Conservation (phyloP, 768 basidiomycete species). For the Suillus spraguei region DNA sequence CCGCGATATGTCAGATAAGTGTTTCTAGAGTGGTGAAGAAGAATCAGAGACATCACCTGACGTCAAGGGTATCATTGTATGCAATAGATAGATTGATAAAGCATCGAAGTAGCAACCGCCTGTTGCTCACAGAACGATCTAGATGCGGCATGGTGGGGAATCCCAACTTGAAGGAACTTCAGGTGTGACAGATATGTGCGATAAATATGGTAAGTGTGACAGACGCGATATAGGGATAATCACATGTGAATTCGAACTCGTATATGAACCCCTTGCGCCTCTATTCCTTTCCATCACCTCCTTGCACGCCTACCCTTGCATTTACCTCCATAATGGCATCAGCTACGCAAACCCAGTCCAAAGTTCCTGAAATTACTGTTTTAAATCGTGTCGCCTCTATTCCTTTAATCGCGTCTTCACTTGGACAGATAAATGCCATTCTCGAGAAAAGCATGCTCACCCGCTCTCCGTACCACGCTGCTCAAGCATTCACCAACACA, state of each 20-base stretch:
- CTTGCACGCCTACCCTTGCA: conserved; percentile 1
- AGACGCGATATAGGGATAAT: not conserved
- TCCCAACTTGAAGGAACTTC: not conserved
- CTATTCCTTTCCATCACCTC: not conserved
- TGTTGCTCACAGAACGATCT: not conserved
- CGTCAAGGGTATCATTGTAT: not conserved
- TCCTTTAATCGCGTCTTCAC: conserved; percentile 67
- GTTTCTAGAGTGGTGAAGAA: not conserved
- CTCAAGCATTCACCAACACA: conserved; percentile 58
- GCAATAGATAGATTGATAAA: not conserved
- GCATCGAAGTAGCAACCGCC: not conserved
- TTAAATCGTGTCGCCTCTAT: conserved; percentile 70
- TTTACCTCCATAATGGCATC: conserved; percentile 36
- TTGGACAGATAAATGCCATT: conserved; percentile 60
- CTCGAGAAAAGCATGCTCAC: conserved; percentile 64
- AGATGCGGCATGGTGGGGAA: not conserved
- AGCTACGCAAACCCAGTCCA: conserved; percentile 27
- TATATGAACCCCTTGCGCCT: conserved; percentile 14
- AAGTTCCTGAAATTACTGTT: conserved; percentile 58
- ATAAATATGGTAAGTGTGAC: not conserved
- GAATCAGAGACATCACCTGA: not conserved
- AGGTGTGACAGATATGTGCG: not conserved
- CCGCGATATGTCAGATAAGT: not conserved
- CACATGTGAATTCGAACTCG: conserved; percentile 9
- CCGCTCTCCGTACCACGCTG: conserved; percentile 64